Conservation (phyloP, 2,329 filamentous ascomycete species). For the Mycocentrospora acerina region DNA sequence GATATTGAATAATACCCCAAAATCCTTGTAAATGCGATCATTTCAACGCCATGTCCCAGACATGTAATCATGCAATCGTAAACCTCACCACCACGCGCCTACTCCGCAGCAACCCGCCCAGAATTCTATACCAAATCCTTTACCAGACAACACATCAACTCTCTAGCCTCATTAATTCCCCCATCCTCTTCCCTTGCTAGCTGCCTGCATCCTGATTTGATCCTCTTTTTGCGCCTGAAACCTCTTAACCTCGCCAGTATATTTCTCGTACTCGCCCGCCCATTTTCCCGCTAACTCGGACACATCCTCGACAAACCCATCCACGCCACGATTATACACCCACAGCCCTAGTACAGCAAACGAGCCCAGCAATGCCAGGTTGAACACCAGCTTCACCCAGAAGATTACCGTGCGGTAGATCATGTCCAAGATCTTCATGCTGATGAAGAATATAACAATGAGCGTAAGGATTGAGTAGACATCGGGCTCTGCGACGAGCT, state of each 20-base stretch:
- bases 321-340: conserved; percentile 63
- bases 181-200: conserved; percentile 12
- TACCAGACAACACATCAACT: not conserved
- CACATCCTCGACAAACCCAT: conserved; percentile 64
- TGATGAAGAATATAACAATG: conserved; percentile 63
- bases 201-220: conserved; percentile 26
- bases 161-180: conserved; percentile 13
- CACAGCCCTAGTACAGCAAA: conserved; percentile 58
- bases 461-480: conserved; percentile 58
- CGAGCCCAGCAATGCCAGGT: conserved; percentile 64
- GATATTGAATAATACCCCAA: too few species aligned
- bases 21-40: too few species aligned
- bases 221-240: conserved; percentile 27
- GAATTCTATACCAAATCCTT: not conserved
- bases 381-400: conserved; percentile 69
- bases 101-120: not conserved
- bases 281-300: conserved; percentile 38
- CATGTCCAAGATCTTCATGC: conserved; percentile 66
- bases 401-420: conserved; percentile 72
- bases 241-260: conserved; percentile 29
- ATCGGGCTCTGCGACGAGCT: conserved; percentile 42
- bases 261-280: conserved; percentile 43
- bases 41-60: too few species aligned
- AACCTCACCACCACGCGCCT: too few species aligned
- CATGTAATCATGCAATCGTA: not conserved